Evolutionary conservation across 2,329 filamentous ascomycete species (phyloP).

Genomic region (Colletotrichum camelliae): DNA sequence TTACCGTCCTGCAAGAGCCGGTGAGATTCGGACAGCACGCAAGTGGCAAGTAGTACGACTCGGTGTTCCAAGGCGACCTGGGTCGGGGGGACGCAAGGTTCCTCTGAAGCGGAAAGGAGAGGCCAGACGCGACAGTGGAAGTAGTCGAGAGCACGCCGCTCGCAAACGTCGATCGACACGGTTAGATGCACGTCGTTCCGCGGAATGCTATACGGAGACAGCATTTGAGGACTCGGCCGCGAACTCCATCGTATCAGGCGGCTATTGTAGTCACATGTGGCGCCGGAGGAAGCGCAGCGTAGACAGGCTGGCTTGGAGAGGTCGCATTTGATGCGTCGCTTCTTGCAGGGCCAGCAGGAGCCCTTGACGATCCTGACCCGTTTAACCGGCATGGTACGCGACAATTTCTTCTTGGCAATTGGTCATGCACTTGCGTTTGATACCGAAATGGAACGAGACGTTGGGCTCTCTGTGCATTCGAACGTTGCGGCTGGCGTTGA

Average conservation of each 20-base stretch:
- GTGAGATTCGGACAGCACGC: conserved; percentile 36
- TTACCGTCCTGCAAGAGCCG: conserved; percentile 33
- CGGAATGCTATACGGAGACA: conserved; percentile 28
- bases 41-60: conserved; percentile 36
- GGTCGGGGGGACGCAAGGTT: conserved; percentile 34
- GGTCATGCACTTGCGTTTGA: neutral
- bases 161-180: neutral
- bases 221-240: conserved; percentile 32
- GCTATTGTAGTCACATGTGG: conserved; percentile 40
- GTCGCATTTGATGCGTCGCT: conserved; percentile 48
- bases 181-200: conserved; percentile 21
- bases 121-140: conserved; percentile 39
- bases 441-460: neutral
- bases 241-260: conserved; percentile 48
- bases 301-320: conserved; percentile 40
- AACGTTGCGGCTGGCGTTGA: neutral
- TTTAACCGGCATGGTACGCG: neutral
- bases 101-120: conserved; percentile 30
- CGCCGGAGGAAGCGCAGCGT: conserved; percentile 32
- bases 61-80: conserved; percentile 35
- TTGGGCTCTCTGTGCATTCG: neutral
- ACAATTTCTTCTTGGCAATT: neutral
- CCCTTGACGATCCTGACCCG: conserved; percentile 35
- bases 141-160: conserved; percentile 36
- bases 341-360: conserved; percentile 51